Evolutionary conservation across 441 rosid genomes (phyloP), one percentile per base, ranked within the genome.

Genomic region (Theobroma grandiflorum): DNA sequence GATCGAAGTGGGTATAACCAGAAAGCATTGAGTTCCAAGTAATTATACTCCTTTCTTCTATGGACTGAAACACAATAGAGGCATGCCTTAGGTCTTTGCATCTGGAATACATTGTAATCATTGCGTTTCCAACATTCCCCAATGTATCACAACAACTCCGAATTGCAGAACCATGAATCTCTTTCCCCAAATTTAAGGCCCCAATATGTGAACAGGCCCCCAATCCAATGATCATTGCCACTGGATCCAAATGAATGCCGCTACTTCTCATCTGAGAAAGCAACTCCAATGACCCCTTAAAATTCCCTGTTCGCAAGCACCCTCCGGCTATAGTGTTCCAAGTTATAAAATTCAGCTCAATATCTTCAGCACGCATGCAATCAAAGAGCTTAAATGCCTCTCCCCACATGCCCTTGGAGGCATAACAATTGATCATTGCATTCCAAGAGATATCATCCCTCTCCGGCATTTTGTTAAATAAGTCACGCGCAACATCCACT

Each of bases 11-110:
- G 20, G 89, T 75, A 42, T 78, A 91, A 35, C 95, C 97, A 63
- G 94, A 89, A 84, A 93, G 84, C 87, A 93, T 89, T 11, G 94
- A 88, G 79, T 95, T 95, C 98, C 98, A 93, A 65, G 92, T 87
- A 72, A 87, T 84, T 81, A 88, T 72, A 75, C 82, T 83, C 82
- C 86, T 88, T 47, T 43, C 82, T 74, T 87, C 85, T 31, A 49
- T 83, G 69, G 82, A 80, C 37, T 72, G 84, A 85, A 93, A 93
- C 79, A 92, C 82, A 43, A 66, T 70, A 75, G 79, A 77, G 40
- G 94, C 93, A 45, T 81, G 85, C 72, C 78, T 81, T 64, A 87
- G 87, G 80, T 90, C 92, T 31, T 85, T 66, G 68, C 94, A 91
- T 81, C 92, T 89, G 2, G 95, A 83, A 83, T 95, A 92, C 94